A percentile compares a stretch with the other conserved stretches of the same genome.
These are phyloP conservation scores for Porcisia hertigi DNA, from an alignment of 208 protist species.

Conservation along the genomic window DNA sequence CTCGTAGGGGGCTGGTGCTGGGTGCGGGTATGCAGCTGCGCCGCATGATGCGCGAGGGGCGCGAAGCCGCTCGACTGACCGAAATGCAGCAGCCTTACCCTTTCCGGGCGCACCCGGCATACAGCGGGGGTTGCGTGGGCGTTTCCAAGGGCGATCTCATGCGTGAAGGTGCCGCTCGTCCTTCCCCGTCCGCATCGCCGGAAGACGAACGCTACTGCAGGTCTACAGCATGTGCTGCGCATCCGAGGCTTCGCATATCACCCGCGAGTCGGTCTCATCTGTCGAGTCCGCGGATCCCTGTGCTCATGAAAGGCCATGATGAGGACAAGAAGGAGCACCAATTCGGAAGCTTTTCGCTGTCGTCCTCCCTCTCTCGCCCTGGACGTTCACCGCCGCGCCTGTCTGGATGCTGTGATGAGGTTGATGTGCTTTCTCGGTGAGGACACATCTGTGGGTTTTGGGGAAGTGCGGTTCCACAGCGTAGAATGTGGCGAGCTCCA, in stretches of 20 bases:
- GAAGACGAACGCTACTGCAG: neutral
- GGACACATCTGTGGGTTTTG: neutral
- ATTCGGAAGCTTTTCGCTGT: neutral
- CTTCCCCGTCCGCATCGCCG: neutral
- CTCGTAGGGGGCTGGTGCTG: conserved; percentile 14
- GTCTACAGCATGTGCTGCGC: neutral
- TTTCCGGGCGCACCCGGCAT: neutral
- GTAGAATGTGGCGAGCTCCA: neutral
- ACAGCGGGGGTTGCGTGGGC: neutral
- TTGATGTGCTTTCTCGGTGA: neutral
- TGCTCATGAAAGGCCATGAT: neutral
- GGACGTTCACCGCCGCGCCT: neutral
- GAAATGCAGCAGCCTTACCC: neutral
- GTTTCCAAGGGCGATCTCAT: neutral
- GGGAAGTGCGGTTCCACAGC: neutral
- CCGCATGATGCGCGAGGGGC: conserved; percentile 18
- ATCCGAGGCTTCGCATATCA: neutral
- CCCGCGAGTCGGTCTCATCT: conserved; percentile 4
- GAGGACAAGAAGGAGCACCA: neutral
- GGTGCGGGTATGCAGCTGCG: conserved; percentile 18
- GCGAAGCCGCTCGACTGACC: neutral
- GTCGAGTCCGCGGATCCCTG: neutral
- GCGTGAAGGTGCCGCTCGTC: neutral
- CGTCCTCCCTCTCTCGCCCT: neutral
- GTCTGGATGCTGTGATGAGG: neutral